Base-by-base conservation (phyloP, 768 basidiomycete genomes). In the Phylloporus sp. region DNA sequence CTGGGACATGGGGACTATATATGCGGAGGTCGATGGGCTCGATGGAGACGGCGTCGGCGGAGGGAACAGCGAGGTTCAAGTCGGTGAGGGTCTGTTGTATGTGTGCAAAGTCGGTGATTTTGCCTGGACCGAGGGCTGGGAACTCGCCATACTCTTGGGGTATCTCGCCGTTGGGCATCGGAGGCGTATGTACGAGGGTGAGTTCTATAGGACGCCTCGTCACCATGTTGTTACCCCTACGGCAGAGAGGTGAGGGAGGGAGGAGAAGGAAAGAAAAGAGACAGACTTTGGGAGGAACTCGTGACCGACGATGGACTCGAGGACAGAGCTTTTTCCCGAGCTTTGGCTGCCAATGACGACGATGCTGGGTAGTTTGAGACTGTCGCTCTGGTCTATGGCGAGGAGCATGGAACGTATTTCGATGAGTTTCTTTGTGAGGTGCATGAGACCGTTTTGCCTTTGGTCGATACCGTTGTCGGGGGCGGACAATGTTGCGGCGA, bases 321-420 rank as follows among this genome's bases (percentile, higher is more conserved):
- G 70, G 0, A 99, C 96, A 22, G 91, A 94, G 58, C 93, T 97
- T 74, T 99, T 99, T 10, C 96, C 96, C 3, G 91, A 94, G 66
- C 93, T 96, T 71, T 99, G 96, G 65, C 91, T 95, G 10, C 96
- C 96, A 52, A 99, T 89, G 38, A 98, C 96, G 34, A 98, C 96
- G 51, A 99, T 98, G 58, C 92, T 95, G 2, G 96, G 96, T 17
- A 99, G 72, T 59, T 93, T 97, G 56, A 99, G 76, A 7, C 85
- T 80, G 54, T 97, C 95, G 53, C 86, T 92, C 67, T 98, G 92
- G 68, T 97, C 96, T 44, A 98, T 94, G 59, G 89, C 86, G 20
- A 98, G 73, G n/a, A 99, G 73, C 77, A 98, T 94, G 51, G 77
- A 85, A 46, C 96, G 74, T 59, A 99, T 96, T 68, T 94, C 94